Conservation (phyloP, 352 stramenopile genomes). For the Pythium plurisporium region DNA sequence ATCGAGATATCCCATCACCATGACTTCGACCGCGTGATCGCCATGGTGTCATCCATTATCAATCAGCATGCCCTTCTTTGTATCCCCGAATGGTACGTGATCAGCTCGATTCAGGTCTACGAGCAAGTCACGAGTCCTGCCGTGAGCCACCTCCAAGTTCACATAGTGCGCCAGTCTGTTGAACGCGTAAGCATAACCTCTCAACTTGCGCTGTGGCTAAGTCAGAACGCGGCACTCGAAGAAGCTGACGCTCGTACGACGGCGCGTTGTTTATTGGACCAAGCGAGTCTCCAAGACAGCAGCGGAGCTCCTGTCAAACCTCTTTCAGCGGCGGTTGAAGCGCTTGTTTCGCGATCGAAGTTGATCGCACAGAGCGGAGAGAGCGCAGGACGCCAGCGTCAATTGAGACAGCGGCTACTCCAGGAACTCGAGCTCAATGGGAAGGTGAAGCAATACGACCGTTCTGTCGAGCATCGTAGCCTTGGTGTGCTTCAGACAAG, state of each 20-base stretch:
- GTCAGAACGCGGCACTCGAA: not conserved
- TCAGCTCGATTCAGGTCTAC: constrained; percentile 26
- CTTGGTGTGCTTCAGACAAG: not conserved
- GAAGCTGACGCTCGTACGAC: constrained; percentile 1
- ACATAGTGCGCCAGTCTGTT: not conserved
- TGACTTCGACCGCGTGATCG: constrained; percentile 29
- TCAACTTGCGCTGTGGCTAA: constrained; percentile 6
- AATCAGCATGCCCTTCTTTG: constrained; percentile 48
- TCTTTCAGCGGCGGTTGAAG: not conserved
- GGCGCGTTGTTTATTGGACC: not conserved
- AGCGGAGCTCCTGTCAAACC: not conserved
- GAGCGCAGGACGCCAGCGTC: not conserved
- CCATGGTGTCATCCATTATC: constrained; percentile 43
- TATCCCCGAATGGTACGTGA: constrained; percentile 43
- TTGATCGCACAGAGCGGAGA: constrained; percentile 1
- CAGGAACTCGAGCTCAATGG: not conserved
- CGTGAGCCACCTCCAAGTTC: constrained; percentile 16
- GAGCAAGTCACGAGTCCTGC: constrained; percentile 28
- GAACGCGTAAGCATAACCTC: not conserved
- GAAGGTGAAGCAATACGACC: not conserved
- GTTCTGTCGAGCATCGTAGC: not conserved
- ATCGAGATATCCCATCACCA: constrained; percentile 31
- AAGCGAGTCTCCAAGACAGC: not conserved
- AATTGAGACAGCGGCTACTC: not conserved
- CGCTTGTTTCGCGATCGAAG: constrained; percentile 1